phyloP scores from a whole-genome alignment of 2,329 filamentous ascomycete species.

The Alternaria brassicicola region DNA sequence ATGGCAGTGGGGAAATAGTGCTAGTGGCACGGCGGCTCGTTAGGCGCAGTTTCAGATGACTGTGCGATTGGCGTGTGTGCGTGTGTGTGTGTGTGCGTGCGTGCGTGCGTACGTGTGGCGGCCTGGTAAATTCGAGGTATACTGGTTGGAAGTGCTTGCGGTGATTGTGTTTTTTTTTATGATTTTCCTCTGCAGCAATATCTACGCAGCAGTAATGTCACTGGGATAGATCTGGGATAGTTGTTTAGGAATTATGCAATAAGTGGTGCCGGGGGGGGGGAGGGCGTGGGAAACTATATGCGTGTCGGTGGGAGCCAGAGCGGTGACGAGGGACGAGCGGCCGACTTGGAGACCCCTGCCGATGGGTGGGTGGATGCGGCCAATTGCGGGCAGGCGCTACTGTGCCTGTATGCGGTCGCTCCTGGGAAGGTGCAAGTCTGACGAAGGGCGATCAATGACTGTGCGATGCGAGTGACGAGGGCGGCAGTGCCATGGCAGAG shows the following conservation, averaged over 20 bases:
- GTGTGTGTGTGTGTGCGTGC: neutral
- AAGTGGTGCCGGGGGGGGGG: slow-evolving; percentile 23
- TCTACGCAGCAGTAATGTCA: neutral
- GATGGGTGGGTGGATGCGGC: slow-evolving; percentile 24
- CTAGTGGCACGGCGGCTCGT: slow-evolving; percentile 16
- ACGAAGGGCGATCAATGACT: slow-evolving; percentile 22
- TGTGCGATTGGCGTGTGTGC: slow-evolving; percentile 10
- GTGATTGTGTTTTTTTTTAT: neutral
- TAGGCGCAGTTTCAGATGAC: slow-evolving; percentile 14
- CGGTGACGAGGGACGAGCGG: slow-evolving; percentile 34
- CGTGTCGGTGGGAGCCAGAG: slow-evolving; percentile 15
- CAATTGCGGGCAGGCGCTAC: slow-evolving; percentile 33
- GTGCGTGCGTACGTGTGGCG: neutral
- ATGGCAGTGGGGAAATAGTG: slow-evolving; percentile 3
- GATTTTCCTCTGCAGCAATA: no score
- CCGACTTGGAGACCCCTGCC: slow-evolving; percentile 25
- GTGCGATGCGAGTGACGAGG: slow-evolving; percentile 2
- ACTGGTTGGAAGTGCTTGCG: no score
- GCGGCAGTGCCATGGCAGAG: neutral
- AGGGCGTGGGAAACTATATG: slow-evolving; percentile 33
- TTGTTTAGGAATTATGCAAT: slow-evolving; percentile 8
- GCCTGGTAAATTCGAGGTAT: neutral
- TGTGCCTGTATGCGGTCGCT: slow-evolving; percentile 28
- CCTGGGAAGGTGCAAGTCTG: slow-evolving; percentile 35
- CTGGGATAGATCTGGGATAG: neutral